phyloP scores from a whole-genome alignment of 441 rosid genomes.

The Erodium chrysanthum region DNA sequence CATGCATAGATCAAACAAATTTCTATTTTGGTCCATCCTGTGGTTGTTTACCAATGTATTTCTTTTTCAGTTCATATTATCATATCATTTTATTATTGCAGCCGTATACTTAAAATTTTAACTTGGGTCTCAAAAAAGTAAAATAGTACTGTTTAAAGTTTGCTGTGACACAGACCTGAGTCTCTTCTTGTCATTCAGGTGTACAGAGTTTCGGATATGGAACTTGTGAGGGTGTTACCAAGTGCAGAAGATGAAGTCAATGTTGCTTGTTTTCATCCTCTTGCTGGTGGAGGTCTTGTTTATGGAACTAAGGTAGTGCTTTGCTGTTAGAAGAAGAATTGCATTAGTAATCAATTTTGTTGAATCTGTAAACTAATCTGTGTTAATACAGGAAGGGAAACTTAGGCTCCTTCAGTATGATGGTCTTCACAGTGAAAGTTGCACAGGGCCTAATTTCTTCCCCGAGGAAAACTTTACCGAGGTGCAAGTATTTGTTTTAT shows the following conservation, averaged over 20 bases:
- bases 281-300: conserved; percentile 81
- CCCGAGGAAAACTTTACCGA: conserved; percentile 52
- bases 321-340: background rate
- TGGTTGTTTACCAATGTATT: background rate
- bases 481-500: conserved; percentile 30
- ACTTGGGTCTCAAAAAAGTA: background rate
- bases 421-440: conserved; percentile 41
- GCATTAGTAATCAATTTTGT: conserved; percentile 3
- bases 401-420: conserved; percentile 65
- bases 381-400: conserved; percentile 69
- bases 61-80: background rate
- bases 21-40: background rate
- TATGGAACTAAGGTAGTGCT: conserved; percentile 79
- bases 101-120: background rate
- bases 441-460: conserved; percentile 34
- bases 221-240: conserved; percentile 82
- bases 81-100: background rate
- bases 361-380: conserved; percentile 9
- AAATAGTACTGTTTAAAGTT: background rate
- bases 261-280: conserved; percentile 84
- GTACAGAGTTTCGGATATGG: conserved; percentile 94
- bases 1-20: background rate
- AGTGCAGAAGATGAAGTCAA: conserved; percentile 91
- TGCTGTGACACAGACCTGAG: conserved; percentile 1
- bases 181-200: conserved; percentile 34